phyloP scores from a whole-genome alignment of 1,284 basidiomycete species.

The Ustilago bromivora region DNA sequence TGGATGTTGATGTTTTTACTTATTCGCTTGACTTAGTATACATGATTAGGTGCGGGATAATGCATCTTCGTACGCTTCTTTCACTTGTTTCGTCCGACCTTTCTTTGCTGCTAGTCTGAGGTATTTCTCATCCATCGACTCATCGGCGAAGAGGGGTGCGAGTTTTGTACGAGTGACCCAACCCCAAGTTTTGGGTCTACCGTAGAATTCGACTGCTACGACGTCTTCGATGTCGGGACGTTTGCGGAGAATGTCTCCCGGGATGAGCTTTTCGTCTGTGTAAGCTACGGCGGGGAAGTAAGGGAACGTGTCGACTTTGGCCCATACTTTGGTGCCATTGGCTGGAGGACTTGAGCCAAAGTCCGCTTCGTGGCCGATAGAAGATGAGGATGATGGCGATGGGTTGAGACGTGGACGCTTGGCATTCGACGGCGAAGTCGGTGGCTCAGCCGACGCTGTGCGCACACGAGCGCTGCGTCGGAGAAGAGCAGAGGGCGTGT shows the following conservation, averaged over 20 bases:
- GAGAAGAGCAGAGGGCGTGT: neutral
- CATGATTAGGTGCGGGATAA: neutral
- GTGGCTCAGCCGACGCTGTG: conserved; percentile 10
- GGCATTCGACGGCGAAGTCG: conserved; percentile 13
- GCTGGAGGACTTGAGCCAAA: conserved; percentile 9
- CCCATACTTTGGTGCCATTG: conserved; percentile 43
- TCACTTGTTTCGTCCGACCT: conserved; percentile 22
- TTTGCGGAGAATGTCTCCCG: neutral
- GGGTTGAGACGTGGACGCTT: conserved; percentile 14
- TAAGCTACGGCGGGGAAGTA: conserved; percentile 38
- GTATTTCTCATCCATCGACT: conserved; percentile 22
- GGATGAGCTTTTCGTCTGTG: conserved; percentile 2
- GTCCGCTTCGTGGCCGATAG: neutral
- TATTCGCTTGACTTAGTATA: conserved; percentile 61
- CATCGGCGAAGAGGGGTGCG: conserved; percentile 11
- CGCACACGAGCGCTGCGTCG: conserved; percentile 27
- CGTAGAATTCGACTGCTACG: conserved; percentile 33
- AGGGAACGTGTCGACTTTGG: conserved; percentile 39
- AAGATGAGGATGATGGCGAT: neutral
- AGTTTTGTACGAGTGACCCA: conserved; percentile 24
- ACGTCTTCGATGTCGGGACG: conserved; percentile 6
- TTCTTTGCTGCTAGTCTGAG: conserved; percentile 27
- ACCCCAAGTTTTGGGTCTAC: conserved; percentile 23
- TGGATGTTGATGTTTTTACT: conserved; percentile 68
- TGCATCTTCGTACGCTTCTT: conserved; percentile 37